A percentile compares a stretch with the other conserved stretches of the same genome.
These are phyloP conservation scores for Coemansia sp. DNA, from an alignment of 192 early-diverging fungal genomes.

Conservation along the genomic window DNA sequence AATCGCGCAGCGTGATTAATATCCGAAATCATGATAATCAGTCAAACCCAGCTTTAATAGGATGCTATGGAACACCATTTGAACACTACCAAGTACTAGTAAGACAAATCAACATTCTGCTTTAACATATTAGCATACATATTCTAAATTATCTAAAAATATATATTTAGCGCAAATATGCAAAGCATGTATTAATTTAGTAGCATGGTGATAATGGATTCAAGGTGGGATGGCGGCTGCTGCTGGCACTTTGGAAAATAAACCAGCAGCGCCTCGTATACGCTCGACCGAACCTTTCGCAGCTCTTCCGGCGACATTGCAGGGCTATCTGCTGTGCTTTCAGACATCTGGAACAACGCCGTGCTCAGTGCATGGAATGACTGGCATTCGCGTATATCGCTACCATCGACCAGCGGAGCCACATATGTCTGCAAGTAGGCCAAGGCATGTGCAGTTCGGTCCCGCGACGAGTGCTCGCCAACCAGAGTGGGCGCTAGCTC, in stretches of 20 bases:
- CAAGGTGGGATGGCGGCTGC: slow-evolving; percentile 30
- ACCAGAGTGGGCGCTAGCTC: background rate
- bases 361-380: slow-evolving; percentile 49
- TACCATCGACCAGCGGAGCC: slow-evolving; percentile 67
- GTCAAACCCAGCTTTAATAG: no score
- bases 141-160: background rate
- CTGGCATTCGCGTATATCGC: slow-evolving; percentile 32
- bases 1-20: no score
- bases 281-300: slow-evolving; percentile 23
- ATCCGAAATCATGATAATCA: no score
- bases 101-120: no score
- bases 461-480: background rate
- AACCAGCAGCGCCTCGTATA: slow-evolving; percentile 36
- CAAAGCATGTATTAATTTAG: background rate
- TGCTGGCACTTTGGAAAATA: slow-evolving; percentile 36
- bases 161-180: no score
- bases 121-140: no score
- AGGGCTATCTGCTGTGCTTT: background rate
- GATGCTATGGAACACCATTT: no score
- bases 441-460: slow-evolving; percentile 57
- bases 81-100: no score
- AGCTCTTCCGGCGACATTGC: slow-evolving; percentile 9
- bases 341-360: slow-evolving; percentile 39
- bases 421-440: slow-evolving; percentile 76
- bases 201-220: background rate